Base-by-base conservation (phyloP, 2,329 filamentous ascomycete species). In the Daldinia eschscholtzii region DNA sequence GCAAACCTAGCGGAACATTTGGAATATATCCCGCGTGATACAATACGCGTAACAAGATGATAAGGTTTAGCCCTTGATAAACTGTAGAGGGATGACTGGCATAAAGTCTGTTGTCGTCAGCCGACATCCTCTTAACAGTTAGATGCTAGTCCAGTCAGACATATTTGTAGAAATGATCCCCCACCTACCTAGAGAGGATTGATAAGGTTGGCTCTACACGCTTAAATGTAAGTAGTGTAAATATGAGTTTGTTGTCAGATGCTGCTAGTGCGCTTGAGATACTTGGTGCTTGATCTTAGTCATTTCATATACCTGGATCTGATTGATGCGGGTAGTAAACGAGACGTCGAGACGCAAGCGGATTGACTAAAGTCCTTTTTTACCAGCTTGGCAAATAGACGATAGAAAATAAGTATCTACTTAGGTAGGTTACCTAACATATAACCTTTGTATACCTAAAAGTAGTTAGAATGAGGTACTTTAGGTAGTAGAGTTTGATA, bases 51-150 rank as follows among this genome's bases (percentile, higher is more conserved):
- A 65, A 57, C 35, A 4, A 57, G n/a, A 58, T 2, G 20, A 30
- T 39, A 67, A 64, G 30, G 48, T 61, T 65, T 30, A 39, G 37
- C 33, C 41, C 15, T 57, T 37, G 52, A 13, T 10, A 7, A 35
- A 42, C 30, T 20, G 18, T 55, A n/a, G 12, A 39, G 13, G 26
- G 46, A 37, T 23, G 53, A 42, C 44, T 44, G 20, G 50, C 23
- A 58, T n/a, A 42, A 18, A 52, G 42, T 2, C 41, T 48, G 33
- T 57, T 56, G 50, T 57, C 48, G 39, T 65, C 63, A 62, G 39
- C 58, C 46, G 33, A 39, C 44, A 64, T 60, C 10, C 57, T 55
- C 37, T 61, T 44, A 20, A 59, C 58, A 60, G 28, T 52, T 41
- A 48, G 61, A 39, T 46, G n/a, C 35, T 57, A 23, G 48, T 53